These are phyloP conservation scores for Salix brachista DNA, from an alignment of 345 rosid genomes.

Conservation along the genomic window DNA sequence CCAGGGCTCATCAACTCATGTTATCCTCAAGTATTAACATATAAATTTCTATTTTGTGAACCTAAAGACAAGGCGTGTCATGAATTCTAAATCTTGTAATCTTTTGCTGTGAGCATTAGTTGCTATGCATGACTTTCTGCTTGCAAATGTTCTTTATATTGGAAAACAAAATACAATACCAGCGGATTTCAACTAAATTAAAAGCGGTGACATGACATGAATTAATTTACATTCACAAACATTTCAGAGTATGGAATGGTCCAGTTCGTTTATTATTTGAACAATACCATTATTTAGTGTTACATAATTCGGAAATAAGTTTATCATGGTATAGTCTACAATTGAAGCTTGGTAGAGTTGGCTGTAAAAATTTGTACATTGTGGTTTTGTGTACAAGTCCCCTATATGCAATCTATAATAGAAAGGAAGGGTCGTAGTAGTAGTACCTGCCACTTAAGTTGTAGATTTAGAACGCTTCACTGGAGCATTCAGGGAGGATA, in stretches of 20 bases:
- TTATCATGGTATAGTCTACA: not conserved
- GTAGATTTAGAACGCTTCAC: slow-evolving; percentile 55
- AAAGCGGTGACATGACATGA: not conserved
- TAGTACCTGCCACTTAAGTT: slow-evolving; percentile 12
- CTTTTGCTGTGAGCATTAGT: not conserved
- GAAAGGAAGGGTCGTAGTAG: not conserved
- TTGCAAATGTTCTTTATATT: not conserved
- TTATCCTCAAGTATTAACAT: not conserved
- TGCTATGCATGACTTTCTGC: not conserved
- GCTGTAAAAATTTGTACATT: not conserved
- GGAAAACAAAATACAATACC: not conserved
- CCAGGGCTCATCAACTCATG: not conserved
- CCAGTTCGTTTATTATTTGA: not conserved
- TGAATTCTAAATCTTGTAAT: no score
- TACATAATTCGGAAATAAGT: not conserved
- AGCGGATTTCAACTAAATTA: not conserved
- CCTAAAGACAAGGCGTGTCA: not conserved
- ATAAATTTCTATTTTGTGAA: not conserved
- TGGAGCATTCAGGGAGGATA: slow-evolving; percentile 74
- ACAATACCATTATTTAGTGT: not conserved
- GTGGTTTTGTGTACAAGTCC: not conserved
- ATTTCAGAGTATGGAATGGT: not conserved
- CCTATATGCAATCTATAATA: not conserved
- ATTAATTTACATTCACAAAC: not conserved
- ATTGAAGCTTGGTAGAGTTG: not conserved